Base-by-base conservation (phyloP, 2,329 filamentous ascomycete species). In the Calonectria leucothoes region DNA sequence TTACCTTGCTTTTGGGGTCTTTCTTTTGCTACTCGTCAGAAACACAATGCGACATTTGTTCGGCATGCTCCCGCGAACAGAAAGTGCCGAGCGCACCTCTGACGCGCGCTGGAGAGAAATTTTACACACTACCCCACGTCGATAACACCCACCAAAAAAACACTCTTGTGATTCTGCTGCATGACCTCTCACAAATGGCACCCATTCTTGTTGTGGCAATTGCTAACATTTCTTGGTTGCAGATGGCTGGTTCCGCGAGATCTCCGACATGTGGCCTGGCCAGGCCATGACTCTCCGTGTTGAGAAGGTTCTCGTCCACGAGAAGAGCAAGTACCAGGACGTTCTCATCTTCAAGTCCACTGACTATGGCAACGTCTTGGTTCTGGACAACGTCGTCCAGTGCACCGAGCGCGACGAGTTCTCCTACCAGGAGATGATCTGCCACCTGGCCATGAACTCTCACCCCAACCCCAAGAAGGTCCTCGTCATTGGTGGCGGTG, bases 171-270 rank as follows among this genome's bases (percentile, higher is more conserved):
- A 52, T 27, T 48, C 37, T 35, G 25, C 42, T 5, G 29, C 23
- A n/a, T 64, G 45, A 42, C 20, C 14, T 42, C 42, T 45, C 55
- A 48, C 59, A 48, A 27, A 49, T 42, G 57, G 37, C 25, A 37
- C 25, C 5, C 20, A 10, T 29, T 48, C 25, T 59, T 10, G 14
- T 49, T 27, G 7, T n/a, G 20, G 39, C 61, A 70, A 29, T 68
- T 49, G 55, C 71, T 80, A 73, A 75, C 75, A 51, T 51, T 17
- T 23, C 31, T 65, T 27, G 67, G 39, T 57, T 55, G 20, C 80
- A 98, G 97, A 98, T 98, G 97, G 96, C 89, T 99, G 97, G 97
- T 99, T 99, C 94, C 94, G 95, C 87, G 97, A 99, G 89, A 96
- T 98, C 88, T 98, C 94, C 81, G 90, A 97, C 84, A 98, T 99